Evolutionary conservation across 768 basidiomycete genomes (phyloP).

Genomic region (Thelephora aurantiotincta): DNA sequence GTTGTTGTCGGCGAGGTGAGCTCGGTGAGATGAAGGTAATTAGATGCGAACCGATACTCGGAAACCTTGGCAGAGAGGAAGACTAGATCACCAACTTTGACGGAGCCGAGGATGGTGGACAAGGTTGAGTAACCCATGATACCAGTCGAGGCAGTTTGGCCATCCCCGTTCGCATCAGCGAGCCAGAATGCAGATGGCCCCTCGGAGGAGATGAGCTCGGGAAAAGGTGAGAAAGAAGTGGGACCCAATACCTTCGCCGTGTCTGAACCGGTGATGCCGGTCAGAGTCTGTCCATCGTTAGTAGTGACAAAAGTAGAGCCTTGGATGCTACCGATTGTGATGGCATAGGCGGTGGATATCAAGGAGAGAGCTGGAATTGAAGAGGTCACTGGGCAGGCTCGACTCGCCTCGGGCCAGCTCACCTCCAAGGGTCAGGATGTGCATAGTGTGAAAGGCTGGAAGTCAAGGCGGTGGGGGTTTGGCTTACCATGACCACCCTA

Average conservation of each 20-base stretch:
- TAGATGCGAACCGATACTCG: conserved; percentile 34
- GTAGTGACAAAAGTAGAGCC: conserved; percentile 35
- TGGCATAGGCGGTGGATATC: conserved; percentile 1
- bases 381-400: no score
- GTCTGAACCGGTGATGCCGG: conserved; percentile 34
- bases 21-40: conserved; percentile 38
- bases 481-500: no score
- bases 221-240: background rate
- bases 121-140: conserved; percentile 26
- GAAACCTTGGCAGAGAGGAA: conserved; percentile 30
- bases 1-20: conserved; percentile 30
- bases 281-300: conserved; percentile 27
- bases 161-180: background rate
- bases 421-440: no score
- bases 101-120: conserved; percentile 33
- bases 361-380: no score
- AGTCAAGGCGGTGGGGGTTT: no score
- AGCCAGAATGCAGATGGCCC: background rate
- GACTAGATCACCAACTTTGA: conserved; percentile 32
- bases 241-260: conserved; percentile 31
- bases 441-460: no score
- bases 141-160: conserved; percentile 20
- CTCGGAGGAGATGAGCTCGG: no score
- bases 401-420: no score
- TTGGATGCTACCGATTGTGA: conserved; percentile 36